Percentiles rank a stretch among this genome's conserved stretches.
Conservation (phyloP, 306 rosid species). For the Alnus rubra region DNA sequence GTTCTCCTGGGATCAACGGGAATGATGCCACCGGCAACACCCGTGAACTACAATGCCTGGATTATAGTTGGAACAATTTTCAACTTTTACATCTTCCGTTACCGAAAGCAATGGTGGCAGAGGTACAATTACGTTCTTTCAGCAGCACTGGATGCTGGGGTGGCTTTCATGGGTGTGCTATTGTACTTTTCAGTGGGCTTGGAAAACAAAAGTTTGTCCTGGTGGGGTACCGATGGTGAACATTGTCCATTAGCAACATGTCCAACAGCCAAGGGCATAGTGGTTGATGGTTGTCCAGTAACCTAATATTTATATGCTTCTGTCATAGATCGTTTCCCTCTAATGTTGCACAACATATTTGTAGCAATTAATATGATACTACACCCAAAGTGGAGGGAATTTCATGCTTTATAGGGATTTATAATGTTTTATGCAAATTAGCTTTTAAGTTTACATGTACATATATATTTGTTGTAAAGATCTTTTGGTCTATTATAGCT, state of each 20-base stretch:
- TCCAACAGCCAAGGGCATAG: constrained; percentile 72
- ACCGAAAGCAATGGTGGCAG: no score
- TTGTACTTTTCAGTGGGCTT: constrained; percentile 52
- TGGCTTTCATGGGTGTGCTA: no score
- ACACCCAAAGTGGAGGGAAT: background rate
- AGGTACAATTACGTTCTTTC: no score
- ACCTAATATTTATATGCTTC: constrained; percentile 14
- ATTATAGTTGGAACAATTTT: constrained; percentile 61
- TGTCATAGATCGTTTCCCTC: background rate
- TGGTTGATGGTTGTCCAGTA: constrained; percentile 52
- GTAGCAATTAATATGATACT: constrained; percentile 19
- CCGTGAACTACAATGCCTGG: constrained; percentile 85
- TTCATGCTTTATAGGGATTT: background rate
- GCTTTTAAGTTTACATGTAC: no score
- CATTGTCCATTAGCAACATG: constrained; percentile 68
- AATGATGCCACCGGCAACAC: constrained; percentile 72
- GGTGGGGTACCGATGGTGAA: constrained; percentile 85
- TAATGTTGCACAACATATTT: background rate
- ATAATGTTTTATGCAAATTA: background rate
- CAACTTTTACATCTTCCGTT: no score
- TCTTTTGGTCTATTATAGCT: background rate
- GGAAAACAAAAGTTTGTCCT: constrained; percentile 46
- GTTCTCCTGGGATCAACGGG: constrained; percentile 79
- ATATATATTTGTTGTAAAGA: background rate
- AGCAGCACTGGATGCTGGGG: no score